A percentile compares a stretch with the other conserved stretches of the same genome.
phyloP scores from a whole-genome alignment of 2,329 filamentous ascomycete genomes.

The Cladosporium sp. region DNA sequence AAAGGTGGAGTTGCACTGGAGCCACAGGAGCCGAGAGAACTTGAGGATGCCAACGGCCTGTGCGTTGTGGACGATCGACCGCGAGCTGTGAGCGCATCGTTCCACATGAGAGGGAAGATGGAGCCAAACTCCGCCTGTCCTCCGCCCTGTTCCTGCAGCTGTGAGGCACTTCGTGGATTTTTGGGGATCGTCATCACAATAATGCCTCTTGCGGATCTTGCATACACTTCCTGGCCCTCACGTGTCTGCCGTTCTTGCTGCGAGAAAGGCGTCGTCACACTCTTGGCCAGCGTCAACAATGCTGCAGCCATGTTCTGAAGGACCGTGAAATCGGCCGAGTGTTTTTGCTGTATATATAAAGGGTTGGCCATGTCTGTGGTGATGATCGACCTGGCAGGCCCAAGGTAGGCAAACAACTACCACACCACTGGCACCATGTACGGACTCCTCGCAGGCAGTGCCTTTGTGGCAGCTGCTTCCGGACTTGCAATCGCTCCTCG shows the following conservation, averaged over 20 bases:
- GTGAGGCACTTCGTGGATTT: neutral
- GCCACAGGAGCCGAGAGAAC: neutral
- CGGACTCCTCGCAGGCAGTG: constrained; percentile 6
- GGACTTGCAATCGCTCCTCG: constrained; percentile 7
- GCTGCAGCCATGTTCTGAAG: constrained; percentile 3
- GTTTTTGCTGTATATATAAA: neutral
- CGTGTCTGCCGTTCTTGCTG: constrained; percentile 1
- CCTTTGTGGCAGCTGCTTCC: constrained; percentile 13
- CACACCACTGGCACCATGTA: neutral
- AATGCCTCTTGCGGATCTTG: neutral
- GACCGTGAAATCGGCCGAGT: constrained; percentile 9
- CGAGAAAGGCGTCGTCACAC: neutral
- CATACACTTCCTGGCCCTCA: neutral
- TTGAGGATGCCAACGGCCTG: neutral
- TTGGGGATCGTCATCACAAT: neutral
- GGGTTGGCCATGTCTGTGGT: neutral
- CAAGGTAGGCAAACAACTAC: constrained; percentile 6
- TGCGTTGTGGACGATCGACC: neutral
- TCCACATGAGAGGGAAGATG: neutral
- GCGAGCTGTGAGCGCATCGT: neutral
- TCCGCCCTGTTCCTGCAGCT: neutral
- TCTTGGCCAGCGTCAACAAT: constrained; percentile 13
- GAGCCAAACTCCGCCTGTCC: neutral
- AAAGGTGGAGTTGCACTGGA: neutral
- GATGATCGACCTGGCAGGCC: neutral